Conservation (phyloP, 1,284 basidiomycete genomes). For the Trichosporon coremiiforme region DNA sequence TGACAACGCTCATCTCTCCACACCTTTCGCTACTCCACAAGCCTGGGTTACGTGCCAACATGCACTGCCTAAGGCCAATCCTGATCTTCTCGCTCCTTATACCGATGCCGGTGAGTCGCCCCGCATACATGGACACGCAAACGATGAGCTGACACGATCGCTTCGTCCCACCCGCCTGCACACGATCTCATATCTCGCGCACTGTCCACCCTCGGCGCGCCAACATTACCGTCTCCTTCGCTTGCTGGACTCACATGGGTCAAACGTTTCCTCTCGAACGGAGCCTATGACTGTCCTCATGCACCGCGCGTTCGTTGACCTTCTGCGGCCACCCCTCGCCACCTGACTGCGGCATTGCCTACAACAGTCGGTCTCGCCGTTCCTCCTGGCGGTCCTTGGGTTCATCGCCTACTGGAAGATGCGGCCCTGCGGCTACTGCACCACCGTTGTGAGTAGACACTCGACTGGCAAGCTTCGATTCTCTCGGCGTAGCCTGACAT, state of each 20-base stretch:
- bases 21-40: not conserved
- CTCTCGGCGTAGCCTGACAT: not conserved
- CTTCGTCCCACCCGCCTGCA: not conserved
- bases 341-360: not conserved
- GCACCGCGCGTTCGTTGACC: not conserved
- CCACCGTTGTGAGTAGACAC: conserved; percentile 37
- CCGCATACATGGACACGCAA: not conserved
- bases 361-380: conserved; percentile 40
- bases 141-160: conserved; percentile 12
- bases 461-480: not conserved
- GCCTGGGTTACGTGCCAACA: conserved; percentile 17
- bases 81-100: conserved; percentile 68
- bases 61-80: conserved; percentile 64
- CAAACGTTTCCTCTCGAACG: not conserved
- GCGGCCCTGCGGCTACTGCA: conserved; percentile 46
- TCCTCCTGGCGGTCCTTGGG: conserved; percentile 38
- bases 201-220: not conserved
- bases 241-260: not conserved
- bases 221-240: not conserved
- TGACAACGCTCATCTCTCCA: not conserved
- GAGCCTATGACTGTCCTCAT: not conserved
- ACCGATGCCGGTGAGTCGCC: conserved; percentile 39
- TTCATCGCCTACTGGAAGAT: conserved; percentile 38
- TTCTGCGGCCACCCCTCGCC: not conserved
- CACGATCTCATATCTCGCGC: not conserved